Evolutionary conservation across 75 land plant genomes (phyloP).

Genomic region (Sequoia sempervirens): DNA sequence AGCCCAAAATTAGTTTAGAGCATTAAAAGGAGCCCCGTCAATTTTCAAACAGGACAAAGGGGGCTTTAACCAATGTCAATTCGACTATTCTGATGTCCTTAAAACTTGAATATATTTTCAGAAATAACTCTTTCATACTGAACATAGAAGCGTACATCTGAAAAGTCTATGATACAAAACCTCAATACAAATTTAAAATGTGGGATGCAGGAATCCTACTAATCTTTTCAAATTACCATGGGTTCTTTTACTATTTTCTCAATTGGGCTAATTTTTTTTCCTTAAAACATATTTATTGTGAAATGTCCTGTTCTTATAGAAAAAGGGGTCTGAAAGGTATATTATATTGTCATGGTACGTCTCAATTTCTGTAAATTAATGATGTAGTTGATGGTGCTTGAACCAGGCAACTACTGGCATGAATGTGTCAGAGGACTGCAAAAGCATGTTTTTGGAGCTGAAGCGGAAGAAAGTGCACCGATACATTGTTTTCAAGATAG

Average conservation of each 20-base stretch:
- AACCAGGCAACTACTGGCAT: slow-evolving; percentile 50
- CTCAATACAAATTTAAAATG: not conserved
- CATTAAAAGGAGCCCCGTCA: not conserved
- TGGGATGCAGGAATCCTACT: not conserved
- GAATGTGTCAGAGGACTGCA: slow-evolving; percentile 56
- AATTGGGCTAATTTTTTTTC: not conserved
- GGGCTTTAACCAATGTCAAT: not conserved
- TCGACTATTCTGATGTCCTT: not conserved
- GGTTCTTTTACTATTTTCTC: not conserved
- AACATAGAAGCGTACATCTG: not conserved
- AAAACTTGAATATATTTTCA: not conserved
- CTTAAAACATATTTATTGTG: not conserved
- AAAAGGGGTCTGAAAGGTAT: not conserved
- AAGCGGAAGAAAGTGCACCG: slow-evolving; percentile 57
- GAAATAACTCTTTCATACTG: not conserved
- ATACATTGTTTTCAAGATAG: slow-evolving; percentile 69
- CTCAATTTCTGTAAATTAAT: not conserved
- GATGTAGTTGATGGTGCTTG: not conserved
- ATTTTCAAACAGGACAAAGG: not conserved
- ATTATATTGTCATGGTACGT: not conserved
- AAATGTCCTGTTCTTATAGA: not conserved
- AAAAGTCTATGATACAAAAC: not conserved
- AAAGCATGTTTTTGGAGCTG: slow-evolving; percentile 52
- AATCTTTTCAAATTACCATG: not conserved
- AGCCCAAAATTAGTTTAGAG: not conserved